phyloP scores from a whole-genome alignment of 2,329 filamentous ascomycete genomes.

The Fusarium buxicola region DNA sequence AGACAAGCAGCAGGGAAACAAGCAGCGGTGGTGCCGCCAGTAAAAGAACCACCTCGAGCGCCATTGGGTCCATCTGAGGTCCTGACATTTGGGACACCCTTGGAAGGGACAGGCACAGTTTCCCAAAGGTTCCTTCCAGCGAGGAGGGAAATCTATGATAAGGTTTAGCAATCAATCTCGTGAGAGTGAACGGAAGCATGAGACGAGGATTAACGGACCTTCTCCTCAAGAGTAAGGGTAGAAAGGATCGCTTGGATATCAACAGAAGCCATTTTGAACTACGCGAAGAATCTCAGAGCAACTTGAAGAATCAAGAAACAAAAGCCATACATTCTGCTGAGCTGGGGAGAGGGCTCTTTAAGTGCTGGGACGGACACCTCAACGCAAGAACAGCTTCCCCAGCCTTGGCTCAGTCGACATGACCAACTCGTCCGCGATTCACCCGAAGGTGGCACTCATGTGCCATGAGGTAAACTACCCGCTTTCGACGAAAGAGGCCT shows the following conservation, averaged over 20 bases:
- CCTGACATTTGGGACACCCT: slow-evolving; percentile 43
- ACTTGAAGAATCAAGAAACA: slow-evolving; percentile 16
- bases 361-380: slow-evolving; percentile 16
- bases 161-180: slow-evolving; percentile 5
- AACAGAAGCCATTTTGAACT: slow-evolving; percentile 42
- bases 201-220: slow-evolving; percentile 34
- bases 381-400: slow-evolving; percentile 19
- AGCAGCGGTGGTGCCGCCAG: slow-evolving; percentile 40
- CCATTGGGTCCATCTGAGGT: slow-evolving; percentile 45
- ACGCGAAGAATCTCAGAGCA: slow-evolving; percentile 7
- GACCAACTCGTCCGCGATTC: slow-evolving; percentile 32
- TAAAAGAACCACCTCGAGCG: slow-evolving; percentile 43
- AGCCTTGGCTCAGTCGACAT: slow-evolving; percentile 7
- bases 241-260: slow-evolving; percentile 46
- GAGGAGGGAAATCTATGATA: slow-evolving; percentile 39
- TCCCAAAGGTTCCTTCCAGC: slow-evolving; percentile 46
- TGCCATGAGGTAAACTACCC: slow-evolving; percentile 35
- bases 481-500: slow-evolving; percentile 21
- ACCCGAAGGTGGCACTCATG: slow-evolving; percentile 36
- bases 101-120: slow-evolving; percentile 40
- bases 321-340: slow-evolving; percentile 18
- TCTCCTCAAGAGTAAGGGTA: slow-evolving; percentile 48
- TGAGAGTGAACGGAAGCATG: background rate
- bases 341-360: slow-evolving; percentile 37
- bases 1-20: slow-evolving; percentile 48